Percentiles rank a stretch among this genome's conserved stretches.
Conservation (phyloP, 73 alveolate species). For the Paramecium primaurelia region DNA sequence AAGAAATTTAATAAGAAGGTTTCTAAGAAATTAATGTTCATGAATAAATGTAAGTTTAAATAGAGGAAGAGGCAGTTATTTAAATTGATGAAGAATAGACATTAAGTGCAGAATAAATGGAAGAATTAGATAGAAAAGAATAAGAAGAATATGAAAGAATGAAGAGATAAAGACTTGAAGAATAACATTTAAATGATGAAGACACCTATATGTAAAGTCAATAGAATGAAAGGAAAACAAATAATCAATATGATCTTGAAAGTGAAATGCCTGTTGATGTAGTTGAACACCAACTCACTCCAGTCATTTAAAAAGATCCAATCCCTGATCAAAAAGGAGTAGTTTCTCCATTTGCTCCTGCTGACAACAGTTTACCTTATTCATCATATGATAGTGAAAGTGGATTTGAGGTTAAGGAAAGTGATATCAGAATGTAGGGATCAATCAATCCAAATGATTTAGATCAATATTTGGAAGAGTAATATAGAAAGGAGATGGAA, state of each 20-base stretch:
- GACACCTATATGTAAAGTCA: neutral
- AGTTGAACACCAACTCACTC: slow-evolving; percentile 31
- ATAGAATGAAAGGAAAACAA: neutral
- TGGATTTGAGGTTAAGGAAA: slow-evolving; percentile 40
- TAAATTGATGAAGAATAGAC: neutral
- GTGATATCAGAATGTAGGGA: neutral
- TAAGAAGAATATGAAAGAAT: neutral
- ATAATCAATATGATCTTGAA: neutral
- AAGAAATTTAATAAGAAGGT: neutral
- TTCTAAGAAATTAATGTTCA: neutral
- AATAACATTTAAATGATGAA: neutral
- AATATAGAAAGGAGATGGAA: neutral
- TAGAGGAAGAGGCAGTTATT: neutral
- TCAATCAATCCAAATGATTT: neutral
- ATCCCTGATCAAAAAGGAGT: slow-evolving; percentile 31
- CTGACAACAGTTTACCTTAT: slow-evolving; percentile 1
- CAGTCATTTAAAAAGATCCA: neutral
- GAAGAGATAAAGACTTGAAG: neutral
- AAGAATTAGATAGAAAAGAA: slow-evolving; percentile 5
- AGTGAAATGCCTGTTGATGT: slow-evolving; percentile 25
- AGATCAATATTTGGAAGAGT: neutral
- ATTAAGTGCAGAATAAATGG: neutral
- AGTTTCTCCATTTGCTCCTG: slow-evolving; percentile 29
- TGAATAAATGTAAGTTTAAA: neutral
- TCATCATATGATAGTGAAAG: slow-evolving; percentile 23